Base-by-base conservation (phyloP, 306 rosid species). In the Fagus sylvatica region DNA sequence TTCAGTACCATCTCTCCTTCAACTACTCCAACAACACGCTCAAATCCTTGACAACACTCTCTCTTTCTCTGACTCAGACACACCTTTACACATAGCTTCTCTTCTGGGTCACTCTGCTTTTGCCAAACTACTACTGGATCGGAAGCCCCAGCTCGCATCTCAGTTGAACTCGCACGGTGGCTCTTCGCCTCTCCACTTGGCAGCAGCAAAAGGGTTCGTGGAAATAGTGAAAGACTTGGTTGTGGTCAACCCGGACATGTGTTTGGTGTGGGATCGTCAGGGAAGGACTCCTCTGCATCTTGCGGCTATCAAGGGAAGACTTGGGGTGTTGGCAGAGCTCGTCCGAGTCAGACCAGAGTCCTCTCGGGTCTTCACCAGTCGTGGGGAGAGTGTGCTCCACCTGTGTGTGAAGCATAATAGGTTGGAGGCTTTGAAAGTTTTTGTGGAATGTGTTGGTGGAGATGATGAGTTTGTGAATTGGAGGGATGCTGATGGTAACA, bases 211-310 rank as follows among this genome's bases (percentile, higher is more conserved):
- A 54, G 85, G 85, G 55, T 81, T 57, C 6, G 6, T 42, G 60
- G 78, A 81, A 12, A 71, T 81, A 3, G 85, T 76, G 34, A 81
- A 69, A 32, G 8, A 36, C 7, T n/a, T 81, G 64, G 56, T 36
- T 3, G 46, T 6, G 34, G 60, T 78, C 73, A 68, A 78, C 81
- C 71, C 82, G 1, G 74, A 76, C 46, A 70, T 72, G 82, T n/a
- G 76, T 12, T 49, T 82, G 37, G 82, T 57, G 0, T 15, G 79
- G 65, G 79, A 78, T 34, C 73, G 36, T 0, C 76, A 73, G 9
- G 85, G 85, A 36, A 59, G 72, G 57, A 73, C 53, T 67, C 85
- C 85, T 39, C 76, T 78, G 67, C 85, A 82, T 51, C 79, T 82
- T 28, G 85, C 68, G 53, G 85, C 77, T 32, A 73, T 82, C 40